Conservation (phyloP, 1,284 basidiomycete genomes). For the Ceratobasidium sp. region DNA sequence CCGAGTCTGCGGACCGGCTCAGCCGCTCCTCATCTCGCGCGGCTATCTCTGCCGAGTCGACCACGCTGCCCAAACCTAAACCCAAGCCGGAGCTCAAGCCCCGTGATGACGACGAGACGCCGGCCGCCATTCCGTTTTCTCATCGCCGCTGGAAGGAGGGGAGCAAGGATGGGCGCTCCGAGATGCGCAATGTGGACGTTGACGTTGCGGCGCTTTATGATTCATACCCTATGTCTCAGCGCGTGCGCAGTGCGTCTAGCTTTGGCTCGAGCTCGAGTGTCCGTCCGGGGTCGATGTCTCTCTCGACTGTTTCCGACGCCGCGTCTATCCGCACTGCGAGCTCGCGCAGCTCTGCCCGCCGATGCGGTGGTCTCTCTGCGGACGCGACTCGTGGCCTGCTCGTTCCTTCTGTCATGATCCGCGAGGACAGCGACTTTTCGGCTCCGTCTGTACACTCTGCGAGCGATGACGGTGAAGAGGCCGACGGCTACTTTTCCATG, state of each 20-base stretch:
- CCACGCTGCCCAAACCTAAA: conserved; percentile 32
- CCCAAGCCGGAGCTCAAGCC: conserved; percentile 33
- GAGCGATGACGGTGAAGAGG: conserved; percentile 32
- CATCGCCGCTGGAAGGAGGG: conserved; percentile 39
- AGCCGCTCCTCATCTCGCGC: conserved; percentile 22
- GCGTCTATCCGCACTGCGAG: conserved; percentile 37
- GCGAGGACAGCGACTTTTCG: conserved; percentile 9
- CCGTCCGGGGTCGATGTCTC: conserved; percentile 28
- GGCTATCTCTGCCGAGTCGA: conserved; percentile 28
- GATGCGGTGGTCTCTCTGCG: conserved; percentile 13
- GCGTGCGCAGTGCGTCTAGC: conserved; percentile 27
- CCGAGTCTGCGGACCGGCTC: conserved; percentile 39
- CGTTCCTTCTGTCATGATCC: conserved; percentile 33
- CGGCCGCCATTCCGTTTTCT: conserved; percentile 22
- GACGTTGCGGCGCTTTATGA: conserved; percentile 34
- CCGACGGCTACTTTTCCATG: conserved; percentile 24
- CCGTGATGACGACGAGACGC: conserved; percentile 2
- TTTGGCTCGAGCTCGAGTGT: conserved; percentile 29
- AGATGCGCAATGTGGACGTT: conserved; percentile 11
- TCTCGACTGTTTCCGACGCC: conserved; percentile 35
- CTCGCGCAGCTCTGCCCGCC: conserved; percentile 31
- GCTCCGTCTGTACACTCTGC: conserved; percentile 1
- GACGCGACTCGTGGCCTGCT: conserved; percentile 31
- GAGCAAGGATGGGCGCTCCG: not conserved
- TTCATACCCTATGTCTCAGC: conserved; percentile 40